Conservation (phyloP, 1,284 basidiomycete genomes). For the Apiotrichum domesticum region DNA sequence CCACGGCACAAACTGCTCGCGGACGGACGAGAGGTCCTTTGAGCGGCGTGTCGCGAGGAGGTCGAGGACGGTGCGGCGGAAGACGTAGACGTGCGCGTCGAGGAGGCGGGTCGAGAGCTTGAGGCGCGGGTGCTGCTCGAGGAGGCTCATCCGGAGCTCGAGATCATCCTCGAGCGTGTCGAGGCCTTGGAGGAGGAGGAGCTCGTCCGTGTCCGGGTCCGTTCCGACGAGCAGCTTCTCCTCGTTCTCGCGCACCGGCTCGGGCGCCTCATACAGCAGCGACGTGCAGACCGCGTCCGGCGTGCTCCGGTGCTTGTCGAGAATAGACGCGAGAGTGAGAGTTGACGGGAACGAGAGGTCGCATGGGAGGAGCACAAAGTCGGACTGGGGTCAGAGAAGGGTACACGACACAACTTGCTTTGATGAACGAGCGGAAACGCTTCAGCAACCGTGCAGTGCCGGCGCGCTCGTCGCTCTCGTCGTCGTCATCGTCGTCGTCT, state of each 20-base stretch:
- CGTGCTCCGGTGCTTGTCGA: slow-evolving; percentile 76
- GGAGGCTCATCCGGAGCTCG: slow-evolving; percentile 63
- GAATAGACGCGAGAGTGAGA: slow-evolving; percentile 61
- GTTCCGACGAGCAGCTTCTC: slow-evolving; percentile 40
- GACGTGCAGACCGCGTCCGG: slow-evolving; percentile 66
- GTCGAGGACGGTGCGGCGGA: slow-evolving; percentile 67
- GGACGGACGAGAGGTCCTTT: slow-evolving; percentile 64
- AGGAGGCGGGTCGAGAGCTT: slow-evolving; percentile 64
- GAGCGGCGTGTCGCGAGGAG: slow-evolving; percentile 58
- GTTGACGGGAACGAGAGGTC: slow-evolving; percentile 75
- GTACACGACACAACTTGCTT: slow-evolving; percentile 19
- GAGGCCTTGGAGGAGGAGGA: slow-evolving; percentile 61
- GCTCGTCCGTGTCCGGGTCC: slow-evolving; percentile 53
- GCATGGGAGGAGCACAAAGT: slow-evolving; percentile 86
- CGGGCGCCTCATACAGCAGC: slow-evolving; percentile 63
- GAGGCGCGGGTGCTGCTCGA: slow-evolving; percentile 63
- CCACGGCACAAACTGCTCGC: slow-evolving; percentile 85
- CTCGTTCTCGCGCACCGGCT: slow-evolving; percentile 48
- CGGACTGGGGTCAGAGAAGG: slow-evolving; percentile 48
- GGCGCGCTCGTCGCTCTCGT: slow-evolving; percentile 17
- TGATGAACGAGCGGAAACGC: slow-evolving; percentile 39
- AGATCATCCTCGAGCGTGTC: slow-evolving; percentile 66
- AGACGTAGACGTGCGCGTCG: slow-evolving; percentile 87
- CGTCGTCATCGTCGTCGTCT: slow-evolving; percentile 27
- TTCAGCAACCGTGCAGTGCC: slow-evolving; percentile 45